These are phyloP conservation scores for Rhododendron molle DNA, from an alignment of 148 eudicot genomes.

Conservation along the genomic window DNA sequence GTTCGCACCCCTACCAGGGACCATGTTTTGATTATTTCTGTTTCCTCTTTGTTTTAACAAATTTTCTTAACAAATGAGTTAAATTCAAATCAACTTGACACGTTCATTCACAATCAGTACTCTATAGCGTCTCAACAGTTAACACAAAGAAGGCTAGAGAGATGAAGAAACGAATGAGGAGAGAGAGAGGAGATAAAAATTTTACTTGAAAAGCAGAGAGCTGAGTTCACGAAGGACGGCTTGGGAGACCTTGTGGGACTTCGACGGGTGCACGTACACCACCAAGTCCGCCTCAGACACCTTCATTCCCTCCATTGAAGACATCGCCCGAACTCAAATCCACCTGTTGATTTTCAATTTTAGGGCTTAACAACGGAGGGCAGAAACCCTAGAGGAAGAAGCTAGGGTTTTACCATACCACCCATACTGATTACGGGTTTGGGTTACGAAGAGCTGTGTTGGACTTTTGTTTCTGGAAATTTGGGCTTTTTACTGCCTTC, in stretches of 20 bases:
- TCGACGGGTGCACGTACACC: constrained; percentile 62
- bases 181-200: not conserved
- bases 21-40: not conserved
- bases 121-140: not conserved
- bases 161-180: not conserved
- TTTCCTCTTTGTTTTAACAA: not conserved
- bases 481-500: not conserved
- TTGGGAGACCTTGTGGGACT: constrained; percentile 38
- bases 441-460: not conserved
- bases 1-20: not conserved
- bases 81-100: not conserved
- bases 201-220: constrained; percentile 59
- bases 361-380: not conserved
- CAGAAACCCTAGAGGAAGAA: not conserved
- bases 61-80: not conserved
- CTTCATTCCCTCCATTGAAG: constrained; percentile 54
- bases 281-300: constrained; percentile 45
- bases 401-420: too few species aligned
- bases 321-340: not conserved
- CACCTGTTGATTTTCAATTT: not conserved
- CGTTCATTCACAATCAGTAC: not conserved
- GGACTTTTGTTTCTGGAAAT: not conserved
- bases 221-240: constrained; percentile 56
- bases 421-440: not conserved
- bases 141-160: not conserved